A percentile compares a stretch with the other conserved stretches of the same genome.
These are phyloP conservation scores for Trichoderma virens DNA, from an alignment of 495 filamentous ascomycete genomes.

Conservation along the genomic window DNA sequence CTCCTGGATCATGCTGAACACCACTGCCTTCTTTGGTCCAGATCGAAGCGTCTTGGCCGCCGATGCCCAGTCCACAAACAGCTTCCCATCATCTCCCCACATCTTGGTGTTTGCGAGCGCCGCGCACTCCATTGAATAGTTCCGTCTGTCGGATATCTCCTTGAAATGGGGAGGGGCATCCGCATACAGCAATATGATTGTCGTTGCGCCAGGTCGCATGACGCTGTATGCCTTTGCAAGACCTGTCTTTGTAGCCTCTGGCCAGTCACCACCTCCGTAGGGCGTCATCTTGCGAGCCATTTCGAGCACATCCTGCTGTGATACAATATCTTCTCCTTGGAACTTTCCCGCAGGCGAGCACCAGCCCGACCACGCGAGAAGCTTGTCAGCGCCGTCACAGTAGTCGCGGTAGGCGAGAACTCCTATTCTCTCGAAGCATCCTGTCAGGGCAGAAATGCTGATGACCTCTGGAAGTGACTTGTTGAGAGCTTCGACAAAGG, in stretches of 20 bases:
- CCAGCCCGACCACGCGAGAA: slow-evolving; percentile 40
- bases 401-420: slow-evolving; percentile 41
- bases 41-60: slow-evolving; percentile 19
- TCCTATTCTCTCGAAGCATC: slow-evolving; percentile 36
- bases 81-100: slow-evolving; percentile 24
- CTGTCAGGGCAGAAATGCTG: slow-evolving; percentile 34
- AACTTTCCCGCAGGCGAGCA: background rate
- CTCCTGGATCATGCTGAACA: slow-evolving; percentile 27
- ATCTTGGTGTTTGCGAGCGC: slow-evolving; percentile 15
- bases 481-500: slow-evolving; percentile 30
- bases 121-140: slow-evolving; percentile 19
- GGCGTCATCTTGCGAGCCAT: too few species aligned
- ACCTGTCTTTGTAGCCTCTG: slow-evolving; percentile 39
- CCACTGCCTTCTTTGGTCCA: slow-evolving; percentile 29
- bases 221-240: slow-evolving; percentile 34
- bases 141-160: slow-evolving; percentile 13
- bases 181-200: slow-evolving; percentile 38
- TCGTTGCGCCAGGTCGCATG: slow-evolving; percentile 38
- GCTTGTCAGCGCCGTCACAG: slow-evolving; percentile 15
- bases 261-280: slow-evolving; percentile 28
- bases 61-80: slow-evolving; percentile 36
- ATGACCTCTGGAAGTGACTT: slow-evolving; percentile 37
- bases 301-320: too few species aligned
- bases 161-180: slow-evolving; percentile 39
- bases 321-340: slow-evolving; percentile 11